A percentile compares a stretch with the other conserved stretches of the same genome.
Conservation (phyloP, 164 flowering plant genomes). For the Warburgia ugandensis region DNA sequence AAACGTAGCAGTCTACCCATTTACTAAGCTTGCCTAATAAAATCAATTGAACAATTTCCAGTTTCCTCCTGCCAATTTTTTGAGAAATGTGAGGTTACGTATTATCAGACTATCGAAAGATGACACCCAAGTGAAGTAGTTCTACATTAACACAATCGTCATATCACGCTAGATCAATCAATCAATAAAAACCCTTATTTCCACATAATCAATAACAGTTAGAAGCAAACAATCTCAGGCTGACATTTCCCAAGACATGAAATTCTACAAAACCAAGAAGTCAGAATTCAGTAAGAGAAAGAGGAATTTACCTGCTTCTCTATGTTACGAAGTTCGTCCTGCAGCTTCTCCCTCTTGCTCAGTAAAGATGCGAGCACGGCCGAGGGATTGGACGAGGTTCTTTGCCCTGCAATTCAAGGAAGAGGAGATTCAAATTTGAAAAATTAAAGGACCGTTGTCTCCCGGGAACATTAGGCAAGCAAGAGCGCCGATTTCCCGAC, state of each 20-base stretch:
- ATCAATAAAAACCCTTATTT: background rate
- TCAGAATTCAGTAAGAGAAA: background rate
- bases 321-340: slow-evolving; percentile 74
- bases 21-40: background rate
- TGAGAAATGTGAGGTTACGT: background rate
- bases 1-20: background rate
- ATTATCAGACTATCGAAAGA: background rate
- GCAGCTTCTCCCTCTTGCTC: slow-evolving; percentile 70
- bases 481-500: too few species aligned
- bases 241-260: background rate
- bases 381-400: slow-evolving; percentile 52
- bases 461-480: too few species aligned
- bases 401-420: slow-evolving; percentile 39
- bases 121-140: background rate
- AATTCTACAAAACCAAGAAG: background rate
- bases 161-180: background rate
- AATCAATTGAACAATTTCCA: background rate
- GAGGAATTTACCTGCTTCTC: slow-evolving; percentile 61
- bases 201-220: background rate
- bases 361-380: slow-evolving; percentile 60
- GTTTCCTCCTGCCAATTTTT: background rate
- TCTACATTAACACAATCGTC: background rate
- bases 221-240: background rate
- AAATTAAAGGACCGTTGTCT: too few species aligned
- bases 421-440: too few species aligned